phyloP scores from a whole-genome alignment of 257 asterid species.

The Leptodermis oblonga region DNA sequence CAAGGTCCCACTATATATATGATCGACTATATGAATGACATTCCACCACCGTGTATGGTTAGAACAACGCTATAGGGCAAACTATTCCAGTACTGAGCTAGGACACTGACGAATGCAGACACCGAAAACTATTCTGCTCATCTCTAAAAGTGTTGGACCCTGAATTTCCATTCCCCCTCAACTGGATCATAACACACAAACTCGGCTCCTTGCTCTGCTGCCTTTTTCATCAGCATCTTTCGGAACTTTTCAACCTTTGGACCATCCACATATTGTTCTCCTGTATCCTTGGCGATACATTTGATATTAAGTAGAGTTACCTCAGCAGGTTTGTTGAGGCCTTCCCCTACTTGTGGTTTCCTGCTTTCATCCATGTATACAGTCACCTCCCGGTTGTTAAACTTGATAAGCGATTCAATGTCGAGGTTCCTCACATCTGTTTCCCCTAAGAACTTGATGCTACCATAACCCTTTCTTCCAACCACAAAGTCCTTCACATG shows the following conservation, averaged over 20 bases:
- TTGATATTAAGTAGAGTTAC: slow-evolving; percentile 72
- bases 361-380: slow-evolving; percentile 67
- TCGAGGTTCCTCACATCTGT: slow-evolving; percentile 79
- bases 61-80: background rate
- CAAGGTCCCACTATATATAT: too few relatives aligned
- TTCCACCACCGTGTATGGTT: too few relatives aligned
- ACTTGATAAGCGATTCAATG: slow-evolving; percentile 62
- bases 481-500: slow-evolving; percentile 73
- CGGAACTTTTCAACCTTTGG: slow-evolving; percentile 55
- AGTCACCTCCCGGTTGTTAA: slow-evolving; percentile 56
- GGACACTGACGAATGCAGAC: background rate
- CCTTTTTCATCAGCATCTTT: slow-evolving; percentile 58
- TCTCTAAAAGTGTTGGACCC: slow-evolving; percentile 50
- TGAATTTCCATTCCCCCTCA: slow-evolving; percentile 77
- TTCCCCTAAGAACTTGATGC: slow-evolving; percentile 82
- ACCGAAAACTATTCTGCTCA: background rate
- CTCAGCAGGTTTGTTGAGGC: slow-evolving; percentile 81
- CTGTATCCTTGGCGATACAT: slow-evolving; percentile 57
- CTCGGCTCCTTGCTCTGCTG: slow-evolving; percentile 69
- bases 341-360: slow-evolving; percentile 78
- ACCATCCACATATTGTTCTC: slow-evolving; percentile 53
- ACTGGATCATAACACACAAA: slow-evolving; percentile 68
- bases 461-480: slow-evolving; percentile 64
- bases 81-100: background rate
- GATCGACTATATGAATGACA: too few relatives aligned